phyloP scores from a whole-genome alignment of 495 filamentous ascomycete species.

The Chaetomium cochliodes region DNA sequence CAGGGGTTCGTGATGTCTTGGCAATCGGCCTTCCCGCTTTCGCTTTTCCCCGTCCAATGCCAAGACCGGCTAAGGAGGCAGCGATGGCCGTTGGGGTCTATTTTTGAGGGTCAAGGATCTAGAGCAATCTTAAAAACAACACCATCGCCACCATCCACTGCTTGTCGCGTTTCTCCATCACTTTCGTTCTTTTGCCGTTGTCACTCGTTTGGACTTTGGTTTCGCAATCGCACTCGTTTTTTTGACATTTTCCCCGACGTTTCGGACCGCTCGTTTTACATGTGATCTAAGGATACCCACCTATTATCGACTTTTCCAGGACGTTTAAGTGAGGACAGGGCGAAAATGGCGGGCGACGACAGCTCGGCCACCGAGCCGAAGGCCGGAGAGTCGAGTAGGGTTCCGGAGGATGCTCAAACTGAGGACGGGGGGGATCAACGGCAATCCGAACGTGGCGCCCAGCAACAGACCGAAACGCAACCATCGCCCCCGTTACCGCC shows the following conservation, averaged over 20 bases:
- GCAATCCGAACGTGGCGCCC: neutral
- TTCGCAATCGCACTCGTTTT: no score
- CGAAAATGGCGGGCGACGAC: slow-evolving; percentile 16
- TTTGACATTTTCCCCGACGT: neutral
- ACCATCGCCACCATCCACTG: slow-evolving; percentile 6
- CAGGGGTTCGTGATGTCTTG: slow-evolving; percentile 9
- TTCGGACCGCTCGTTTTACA: neutral
- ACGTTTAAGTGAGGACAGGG: neutral
- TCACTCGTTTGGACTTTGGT: slow-evolving; percentile 6
- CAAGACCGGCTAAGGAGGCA: slow-evolving; percentile 20
- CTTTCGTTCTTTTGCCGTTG: slow-evolving; percentile 1
- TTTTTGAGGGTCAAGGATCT: slow-evolving; percentile 1
- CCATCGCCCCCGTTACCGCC: neutral
- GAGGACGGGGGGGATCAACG: neutral
- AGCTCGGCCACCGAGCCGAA: slow-evolving; percentile 9
- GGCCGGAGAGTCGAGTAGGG: neutral
- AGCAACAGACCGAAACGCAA: neutral
- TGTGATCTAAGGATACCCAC: neutral
- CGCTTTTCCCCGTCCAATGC: neutral
- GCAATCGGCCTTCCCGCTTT: slow-evolving; percentile 13
- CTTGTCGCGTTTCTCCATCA: slow-evolving; percentile 1
- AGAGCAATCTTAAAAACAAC: slow-evolving; percentile 24
- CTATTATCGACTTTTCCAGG: neutral
- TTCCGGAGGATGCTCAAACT: neutral
- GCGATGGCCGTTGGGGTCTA: neutral